These are phyloP conservation scores for Globisporangium spiculum DNA, from an alignment of 352 stramenopile genomes.

Conservation along the genomic window DNA sequence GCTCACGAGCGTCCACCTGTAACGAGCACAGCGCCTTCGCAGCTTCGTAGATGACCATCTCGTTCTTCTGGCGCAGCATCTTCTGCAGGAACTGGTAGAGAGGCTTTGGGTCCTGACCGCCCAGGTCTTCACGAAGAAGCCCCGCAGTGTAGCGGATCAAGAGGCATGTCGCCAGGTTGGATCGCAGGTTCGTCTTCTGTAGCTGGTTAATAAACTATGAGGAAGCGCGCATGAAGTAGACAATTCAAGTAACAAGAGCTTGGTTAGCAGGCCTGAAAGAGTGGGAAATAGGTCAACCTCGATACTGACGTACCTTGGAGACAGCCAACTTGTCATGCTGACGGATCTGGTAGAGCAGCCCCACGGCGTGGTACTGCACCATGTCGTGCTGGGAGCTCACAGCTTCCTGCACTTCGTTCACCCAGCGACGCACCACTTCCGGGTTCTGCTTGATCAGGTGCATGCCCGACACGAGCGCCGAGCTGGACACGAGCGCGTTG, in stretches of 20 bases:
- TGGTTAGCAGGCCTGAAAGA: too few relatives aligned
- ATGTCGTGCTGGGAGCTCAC: slow-evolving; percentile 96
- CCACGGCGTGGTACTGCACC: slow-evolving; percentile 99
- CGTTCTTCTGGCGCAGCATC: slow-evolving; percentile 96
- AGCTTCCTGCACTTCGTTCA: slow-evolving; percentile 97
- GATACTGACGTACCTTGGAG: slow-evolving; percentile 76
- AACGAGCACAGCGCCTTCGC: slow-evolving; percentile 95
- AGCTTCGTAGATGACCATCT: slow-evolving; percentile 99
- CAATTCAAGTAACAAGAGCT: too few relatives aligned
- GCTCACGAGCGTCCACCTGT: slow-evolving; percentile 94
- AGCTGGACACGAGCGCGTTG: slow-evolving; percentile 95
- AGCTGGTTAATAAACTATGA: slow-evolving; percentile 79
- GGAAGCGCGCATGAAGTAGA: too few relatives aligned
- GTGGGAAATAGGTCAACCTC: not conserved
- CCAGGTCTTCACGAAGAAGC: slow-evolving; percentile 87
- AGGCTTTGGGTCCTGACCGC: slow-evolving; percentile 68
- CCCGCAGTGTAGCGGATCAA: slow-evolving; percentile 97
- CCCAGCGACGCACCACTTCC: slow-evolving; percentile 93
- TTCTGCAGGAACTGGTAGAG: slow-evolving; percentile 93
- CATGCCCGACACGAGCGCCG: slow-evolving; percentile 95
- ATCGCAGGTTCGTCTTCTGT: slow-evolving; percentile 92
- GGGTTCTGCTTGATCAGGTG: slow-evolving; percentile 93
- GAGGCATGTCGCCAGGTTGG: slow-evolving; percentile 94
- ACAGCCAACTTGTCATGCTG: slow-evolving; percentile 97
- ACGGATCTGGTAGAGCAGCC: slow-evolving; percentile 98